Evolutionary conservation across 441 rosid genomes (phyloP).

Genomic region (Erysimum pusillum): DNA sequence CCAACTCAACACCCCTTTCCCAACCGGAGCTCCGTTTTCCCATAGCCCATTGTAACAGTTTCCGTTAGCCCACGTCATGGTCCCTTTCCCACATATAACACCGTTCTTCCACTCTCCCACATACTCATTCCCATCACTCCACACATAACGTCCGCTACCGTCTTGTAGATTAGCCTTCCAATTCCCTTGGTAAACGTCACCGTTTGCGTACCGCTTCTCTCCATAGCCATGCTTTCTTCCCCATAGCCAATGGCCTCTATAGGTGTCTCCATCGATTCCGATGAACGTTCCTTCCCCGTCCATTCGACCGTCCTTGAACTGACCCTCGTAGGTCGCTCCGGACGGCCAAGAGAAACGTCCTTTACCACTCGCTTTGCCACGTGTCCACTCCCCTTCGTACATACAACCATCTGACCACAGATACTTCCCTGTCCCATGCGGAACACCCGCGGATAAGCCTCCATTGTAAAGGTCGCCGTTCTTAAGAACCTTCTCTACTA

Average conservation of each 20-base stretch:
- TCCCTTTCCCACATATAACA: conserved; percentile 53
- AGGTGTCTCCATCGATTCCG: conserved; percentile 47
- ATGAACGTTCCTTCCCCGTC: conserved; percentile 52
- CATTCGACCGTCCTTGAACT: conserved; percentile 51
- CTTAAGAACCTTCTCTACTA: conserved; percentile 46
- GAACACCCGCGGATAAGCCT: conserved; percentile 46
- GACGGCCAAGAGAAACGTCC: conserved; percentile 55
- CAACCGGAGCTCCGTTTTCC: too few species aligned
- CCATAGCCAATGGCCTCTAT: conserved; percentile 51
- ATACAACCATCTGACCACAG: conserved; percentile 52
- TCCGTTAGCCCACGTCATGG: too few species aligned
- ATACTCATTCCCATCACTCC: conserved; percentile 59
- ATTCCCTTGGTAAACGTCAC: conserved; percentile 54
- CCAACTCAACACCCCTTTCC: too few species aligned
- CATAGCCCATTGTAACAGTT: too few species aligned
- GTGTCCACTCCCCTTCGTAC: conserved; percentile 53
- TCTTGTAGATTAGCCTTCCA: conserved; percentile 58
- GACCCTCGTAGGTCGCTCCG: conserved; percentile 53
- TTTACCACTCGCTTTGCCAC: conserved; percentile 52
- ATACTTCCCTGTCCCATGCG: conserved; percentile 51
- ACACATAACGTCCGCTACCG: conserved; percentile 55
- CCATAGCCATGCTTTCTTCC: conserved; percentile 52
- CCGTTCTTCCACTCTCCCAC: conserved; percentile 57
- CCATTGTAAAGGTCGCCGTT: conserved; percentile 55
- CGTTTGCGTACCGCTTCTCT: conserved; percentile 51